These are phyloP conservation scores for Alternaria atra DNA, from an alignment of 2,329 filamentous ascomycete genomes.

Conservation along the genomic window DNA sequence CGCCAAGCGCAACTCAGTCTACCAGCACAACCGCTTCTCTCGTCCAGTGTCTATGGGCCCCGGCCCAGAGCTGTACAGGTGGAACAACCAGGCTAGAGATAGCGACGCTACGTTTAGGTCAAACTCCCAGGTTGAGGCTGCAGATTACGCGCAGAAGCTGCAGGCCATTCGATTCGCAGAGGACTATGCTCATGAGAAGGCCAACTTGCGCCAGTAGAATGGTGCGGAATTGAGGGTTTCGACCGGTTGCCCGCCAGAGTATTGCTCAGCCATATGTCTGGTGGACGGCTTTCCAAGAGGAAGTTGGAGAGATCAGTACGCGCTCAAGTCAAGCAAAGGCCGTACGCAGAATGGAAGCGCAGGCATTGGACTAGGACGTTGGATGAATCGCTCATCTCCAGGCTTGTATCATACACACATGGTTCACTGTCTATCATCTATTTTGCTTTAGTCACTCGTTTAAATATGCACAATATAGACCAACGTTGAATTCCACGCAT, in stretches of 20 bases:
- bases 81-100: slow-evolving; percentile 11
- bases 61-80: slow-evolving; percentile 18
- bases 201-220: neutral
- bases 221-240: neutral
- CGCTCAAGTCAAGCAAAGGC: too few species aligned
- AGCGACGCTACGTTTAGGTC: slow-evolving; percentile 9
- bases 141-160: slow-evolving; percentile 6
- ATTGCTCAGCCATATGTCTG: neutral
- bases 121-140: neutral
- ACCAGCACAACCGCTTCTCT: slow-evolving; percentile 61
- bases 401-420: neutral
- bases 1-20: slow-evolving; percentile 37
- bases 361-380: neutral
- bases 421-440: neutral
- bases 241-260: neutral
- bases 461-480: neutral
- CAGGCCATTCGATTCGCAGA: neutral
- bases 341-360: neutral
- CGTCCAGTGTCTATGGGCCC: slow-evolving; percentile 22
- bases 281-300: neutral
- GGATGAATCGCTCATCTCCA: neutral
- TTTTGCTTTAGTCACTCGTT: neutral
- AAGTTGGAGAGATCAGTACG: too few species aligned
- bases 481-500: neutral
- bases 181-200: too few species aligned